Base-by-base conservation (phyloP, 129 eudicot genomes). In the Flaveria linearis region DNA sequence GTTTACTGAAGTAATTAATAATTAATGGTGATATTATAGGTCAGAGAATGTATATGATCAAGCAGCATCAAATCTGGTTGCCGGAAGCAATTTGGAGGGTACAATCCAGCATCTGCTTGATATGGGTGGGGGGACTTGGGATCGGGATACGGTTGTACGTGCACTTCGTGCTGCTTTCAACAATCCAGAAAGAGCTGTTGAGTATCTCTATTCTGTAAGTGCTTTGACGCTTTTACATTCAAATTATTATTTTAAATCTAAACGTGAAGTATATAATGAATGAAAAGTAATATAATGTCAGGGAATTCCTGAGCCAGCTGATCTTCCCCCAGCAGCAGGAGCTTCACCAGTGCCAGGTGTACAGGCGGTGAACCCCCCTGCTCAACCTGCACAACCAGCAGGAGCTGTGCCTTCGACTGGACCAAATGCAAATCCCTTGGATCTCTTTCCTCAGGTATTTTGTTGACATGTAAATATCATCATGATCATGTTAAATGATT, bases 41-140 rank as follows among this genome's bases (percentile, higher is more conserved):
- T 46, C 89, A 10, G 88, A 76, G 72, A 89, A 87, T 72, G 93
- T 79, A 23, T 91, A 91, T 64, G 96, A 84, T 75, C 86, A 83
- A 78, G 97, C 93, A 15, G 97, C 98, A 26, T 94, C 97, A 23
- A 87, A 74, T 80, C 85, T 91, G 65, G 96, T 94, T 73, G 96
- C 97, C 47, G 97, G 98, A 68, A 88, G 62, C 78, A 89, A 78
- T 75, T 83, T 91, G 45, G 98, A 94, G 80, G 86, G 82, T 60
- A 74, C 92, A 14, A 78, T 93, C 36, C 98, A 88, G 75, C 89
- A 93, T 76, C 87, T 93, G 50, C 88, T 93, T 85, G 98, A 93
- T 68, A 90, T 93, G 96, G 98, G 98, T 69, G 98, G 97, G 39
- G 98, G 98, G 28, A 80, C 72, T 46, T 93, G 98, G 98, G 97